These are phyloP conservation scores for Triticum timopheevii DNA, from an alignment of 176 grass and related monocot species.

Conservation along the genomic window DNA sequence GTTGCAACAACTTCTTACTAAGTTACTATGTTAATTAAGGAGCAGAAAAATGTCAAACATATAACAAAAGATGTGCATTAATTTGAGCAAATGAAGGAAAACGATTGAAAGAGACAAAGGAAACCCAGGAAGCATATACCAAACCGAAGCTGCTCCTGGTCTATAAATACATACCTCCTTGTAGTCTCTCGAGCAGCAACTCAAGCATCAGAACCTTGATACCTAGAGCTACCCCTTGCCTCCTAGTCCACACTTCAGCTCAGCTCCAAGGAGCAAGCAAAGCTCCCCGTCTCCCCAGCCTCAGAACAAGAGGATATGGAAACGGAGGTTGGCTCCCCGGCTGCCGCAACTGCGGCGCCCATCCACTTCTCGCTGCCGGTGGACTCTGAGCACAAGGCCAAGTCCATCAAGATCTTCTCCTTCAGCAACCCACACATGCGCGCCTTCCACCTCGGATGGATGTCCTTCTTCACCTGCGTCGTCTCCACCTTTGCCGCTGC, in stretches of 20 bases:
- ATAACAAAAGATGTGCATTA: background rate
- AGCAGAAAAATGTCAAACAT: background rate
- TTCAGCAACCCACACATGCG: background rate
- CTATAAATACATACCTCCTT: background rate
- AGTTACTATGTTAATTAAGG: background rate
- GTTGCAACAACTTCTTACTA: background rate
- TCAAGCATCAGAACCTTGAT: background rate
- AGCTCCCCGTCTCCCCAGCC: background rate
- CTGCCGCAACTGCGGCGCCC: fast-evolving
- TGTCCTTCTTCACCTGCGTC: background rate
- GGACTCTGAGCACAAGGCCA: constrained; percentile 18
- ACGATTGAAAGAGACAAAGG: background rate
- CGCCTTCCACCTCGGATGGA: background rate
- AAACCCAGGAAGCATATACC: background rate
- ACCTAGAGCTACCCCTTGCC: too few species aligned
- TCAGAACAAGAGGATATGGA: background rate
- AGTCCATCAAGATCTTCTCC: background rate
- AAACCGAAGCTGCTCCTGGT: background rate
- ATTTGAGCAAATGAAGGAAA: too few species aligned
- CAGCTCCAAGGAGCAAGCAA: background rate
- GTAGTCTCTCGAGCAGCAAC: background rate
- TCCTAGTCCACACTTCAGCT: too few species aligned
- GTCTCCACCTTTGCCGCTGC: background rate
- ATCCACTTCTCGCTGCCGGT: background rate
- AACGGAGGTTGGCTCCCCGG: background rate